phyloP scores from a whole-genome alignment of 192 early-diverging fungal species.

The Gaertneriomyces sp. region DNA sequence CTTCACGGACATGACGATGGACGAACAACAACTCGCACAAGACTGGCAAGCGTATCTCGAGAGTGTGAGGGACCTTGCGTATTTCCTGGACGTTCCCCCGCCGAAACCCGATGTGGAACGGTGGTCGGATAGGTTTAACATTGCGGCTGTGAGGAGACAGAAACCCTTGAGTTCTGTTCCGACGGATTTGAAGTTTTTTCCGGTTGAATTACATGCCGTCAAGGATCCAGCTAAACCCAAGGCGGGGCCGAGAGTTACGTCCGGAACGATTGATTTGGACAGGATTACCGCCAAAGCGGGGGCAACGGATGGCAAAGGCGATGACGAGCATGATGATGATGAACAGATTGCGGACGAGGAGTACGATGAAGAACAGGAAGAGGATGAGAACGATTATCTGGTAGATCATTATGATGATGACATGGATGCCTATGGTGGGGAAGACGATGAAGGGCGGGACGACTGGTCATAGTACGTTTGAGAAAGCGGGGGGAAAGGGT shows the following conservation, averaged over 20 bases:
- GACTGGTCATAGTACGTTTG: no score
- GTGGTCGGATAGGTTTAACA: conserved; percentile 19
- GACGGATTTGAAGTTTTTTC: conserved; percentile 22
- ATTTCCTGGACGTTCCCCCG: conserved; percentile 22
- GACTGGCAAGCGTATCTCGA: conserved; percentile 9
- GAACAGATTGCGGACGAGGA: conserved; percentile 20
- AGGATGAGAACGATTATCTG: conserved; percentile 22
- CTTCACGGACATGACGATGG: not conserved
- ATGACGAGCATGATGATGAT: conserved; percentile 13
- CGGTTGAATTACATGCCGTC: conserved; percentile 22
- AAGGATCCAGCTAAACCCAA: conserved; percentile 11
- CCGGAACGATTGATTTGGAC: conserved; percentile 5
- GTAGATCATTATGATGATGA: conserved; percentile 27
- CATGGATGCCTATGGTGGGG: conserved; percentile 17
- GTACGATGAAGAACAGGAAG: conserved; percentile 21
- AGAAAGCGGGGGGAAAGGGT: no score
- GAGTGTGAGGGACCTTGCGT: conserved; percentile 12
- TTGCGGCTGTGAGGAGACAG: not conserved
- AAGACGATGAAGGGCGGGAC: not conserved
- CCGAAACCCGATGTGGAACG: conserved; percentile 29
- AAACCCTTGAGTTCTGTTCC: conserved; percentile 14
- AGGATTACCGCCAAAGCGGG: conserved; percentile 3
- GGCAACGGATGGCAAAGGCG: not conserved
- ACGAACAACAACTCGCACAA: conserved; percentile 10
- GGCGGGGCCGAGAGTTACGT: not conserved